These are phyloP conservation scores for Ambrosiella cleistominuta DNA, from an alignment of 2,329 filamentous ascomycete species.

Conservation along the genomic window DNA sequence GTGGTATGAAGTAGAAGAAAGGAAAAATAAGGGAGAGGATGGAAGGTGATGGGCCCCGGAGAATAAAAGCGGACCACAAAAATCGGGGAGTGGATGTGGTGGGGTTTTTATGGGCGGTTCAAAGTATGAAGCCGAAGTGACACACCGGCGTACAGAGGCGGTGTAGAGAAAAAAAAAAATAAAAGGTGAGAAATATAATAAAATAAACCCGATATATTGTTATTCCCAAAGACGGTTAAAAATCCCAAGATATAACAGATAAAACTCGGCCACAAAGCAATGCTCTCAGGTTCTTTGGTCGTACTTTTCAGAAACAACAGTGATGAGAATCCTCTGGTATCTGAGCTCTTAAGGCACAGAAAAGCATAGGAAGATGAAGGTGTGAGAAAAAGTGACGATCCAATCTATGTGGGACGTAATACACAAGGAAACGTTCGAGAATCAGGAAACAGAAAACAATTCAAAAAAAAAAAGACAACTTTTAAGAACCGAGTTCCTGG, in stretches of 20 bases:
- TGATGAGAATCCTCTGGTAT: too few species aligned
- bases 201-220: neutral
- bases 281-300: neutral
- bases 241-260: neutral
- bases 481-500: neutral
- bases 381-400: neutral
- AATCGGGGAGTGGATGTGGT: neutral
- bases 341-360: too few species aligned
- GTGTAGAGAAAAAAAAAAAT: slow-evolving; percentile 4
- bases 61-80: neutral
- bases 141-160: slow-evolving; percentile 1
- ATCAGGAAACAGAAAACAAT: neutral
- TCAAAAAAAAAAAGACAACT: neutral
- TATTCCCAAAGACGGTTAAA: neutral
- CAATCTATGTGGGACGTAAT: slow-evolving; percentile 1
- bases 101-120: neutral
- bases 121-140: slow-evolving; percentile 1
- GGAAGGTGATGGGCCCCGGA: neutral
- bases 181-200: neutral
- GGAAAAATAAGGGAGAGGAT: neutral
- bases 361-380: too few species aligned
- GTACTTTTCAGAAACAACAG: neutral
- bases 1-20: neutral
- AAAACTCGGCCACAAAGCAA: neutral
- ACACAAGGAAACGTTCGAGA: neutral